Evolutionary conservation across 2,329 filamentous ascomycete species (phyloP), one percentile per base, ranked within the genome.

Genomic region (Neofusicoccum cordaticola): DNA sequence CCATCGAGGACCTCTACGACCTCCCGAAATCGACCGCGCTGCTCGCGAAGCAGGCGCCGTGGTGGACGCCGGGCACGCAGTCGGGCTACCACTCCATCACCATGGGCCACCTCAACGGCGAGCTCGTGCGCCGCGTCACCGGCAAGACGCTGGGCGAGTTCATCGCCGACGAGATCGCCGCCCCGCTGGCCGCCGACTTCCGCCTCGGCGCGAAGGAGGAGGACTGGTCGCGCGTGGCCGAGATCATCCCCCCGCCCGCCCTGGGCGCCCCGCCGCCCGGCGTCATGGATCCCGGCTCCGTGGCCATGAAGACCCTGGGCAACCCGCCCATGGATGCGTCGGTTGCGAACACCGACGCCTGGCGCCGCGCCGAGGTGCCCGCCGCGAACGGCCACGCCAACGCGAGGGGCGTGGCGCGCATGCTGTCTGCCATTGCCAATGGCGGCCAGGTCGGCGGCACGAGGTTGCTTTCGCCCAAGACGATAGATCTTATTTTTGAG

Each of bases 341-440:
- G 39, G 12, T 31, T 8, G 45, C 61, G 45, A 65, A 63, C n/a
- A 41, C 41, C 22, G 4, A 12, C 6, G 48, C 15, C n/a, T 47
- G 39, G 12, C 22, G 42, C 11, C 37, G 22, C 9, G 44, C 13
- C 13, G 56, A 52, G 11, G 22, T 35, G 11, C 44, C 44, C 15
- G 64, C 19, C 15, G 58, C 47, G 12, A 60, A 51, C 48, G 64
- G 57, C 3, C 27, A 53, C 3, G 17, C 19, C 0, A 85, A 84
- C 66, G 80, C 82, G 11, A 73, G 77, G 3, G 75, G 74, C 0
- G 56, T 85, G 27, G 78, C 75, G 5, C 73, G 73, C 1, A 79
- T 85, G 19, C 71, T 82, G 7, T 79, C 79, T 4, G 64, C 75
- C 4, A 70, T 82, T 17, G 69, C 79, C 3, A 66, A 74, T 0